phyloP scores from a whole-genome alignment of 2,329 filamentous ascomycete species.

The Neopestalotiopsis sp. region DNA sequence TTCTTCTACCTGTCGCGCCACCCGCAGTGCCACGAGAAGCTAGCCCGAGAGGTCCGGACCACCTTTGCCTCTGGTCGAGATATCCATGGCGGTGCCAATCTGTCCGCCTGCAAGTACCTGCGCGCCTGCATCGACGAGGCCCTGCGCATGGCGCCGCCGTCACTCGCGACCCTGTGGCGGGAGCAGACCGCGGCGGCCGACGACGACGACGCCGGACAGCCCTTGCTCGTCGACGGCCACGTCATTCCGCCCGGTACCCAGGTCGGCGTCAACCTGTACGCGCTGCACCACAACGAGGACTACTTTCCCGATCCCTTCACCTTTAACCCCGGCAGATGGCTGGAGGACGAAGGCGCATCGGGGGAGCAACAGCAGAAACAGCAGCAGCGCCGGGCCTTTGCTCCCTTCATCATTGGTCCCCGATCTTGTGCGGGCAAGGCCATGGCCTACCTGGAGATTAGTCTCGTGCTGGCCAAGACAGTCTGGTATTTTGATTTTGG shows the following conservation, averaged over 20 bases:
- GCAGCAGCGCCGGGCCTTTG: conserved; percentile 22
- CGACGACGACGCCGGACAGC: conserved; percentile 18
- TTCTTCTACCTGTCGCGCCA: conserved; percentile 42
- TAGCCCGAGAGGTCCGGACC: conserved; percentile 36
- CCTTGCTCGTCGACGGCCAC: conserved; percentile 27
- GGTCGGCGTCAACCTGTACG: conserved; percentile 39
- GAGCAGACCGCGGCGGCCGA: conserved; percentile 27
- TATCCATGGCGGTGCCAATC: conserved; percentile 33
- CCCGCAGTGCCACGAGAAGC: conserved; percentile 30
- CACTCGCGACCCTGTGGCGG: conserved; percentile 38
- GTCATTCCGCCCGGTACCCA: conserved; percentile 38
- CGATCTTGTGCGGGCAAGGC: conserved; percentile 40
- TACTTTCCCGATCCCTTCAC: conserved; percentile 32
- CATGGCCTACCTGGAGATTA: conserved; percentile 28
- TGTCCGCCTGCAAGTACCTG: conserved; percentile 45
- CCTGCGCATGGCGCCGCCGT: conserved; percentile 49
- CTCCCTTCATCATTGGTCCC: conserved; percentile 40
- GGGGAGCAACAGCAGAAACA: too few relatives aligned
- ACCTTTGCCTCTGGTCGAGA: conserved; percentile 37
- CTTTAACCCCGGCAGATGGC: conserved; percentile 41
- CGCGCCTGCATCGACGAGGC: conserved; percentile 52
- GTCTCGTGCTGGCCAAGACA: conserved; percentile 26
- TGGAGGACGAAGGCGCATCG: conserved; percentile 21
- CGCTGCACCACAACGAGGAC: conserved; percentile 38
- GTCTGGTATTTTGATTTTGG: conserved; percentile 25